A percentile compares a stretch with the other conserved stretches of the same genome.
These are phyloP conservation scores for Coemansia sp. DNA, from an alignment of 371 early-diverging fungal genomes.

Conservation along the genomic window DNA sequence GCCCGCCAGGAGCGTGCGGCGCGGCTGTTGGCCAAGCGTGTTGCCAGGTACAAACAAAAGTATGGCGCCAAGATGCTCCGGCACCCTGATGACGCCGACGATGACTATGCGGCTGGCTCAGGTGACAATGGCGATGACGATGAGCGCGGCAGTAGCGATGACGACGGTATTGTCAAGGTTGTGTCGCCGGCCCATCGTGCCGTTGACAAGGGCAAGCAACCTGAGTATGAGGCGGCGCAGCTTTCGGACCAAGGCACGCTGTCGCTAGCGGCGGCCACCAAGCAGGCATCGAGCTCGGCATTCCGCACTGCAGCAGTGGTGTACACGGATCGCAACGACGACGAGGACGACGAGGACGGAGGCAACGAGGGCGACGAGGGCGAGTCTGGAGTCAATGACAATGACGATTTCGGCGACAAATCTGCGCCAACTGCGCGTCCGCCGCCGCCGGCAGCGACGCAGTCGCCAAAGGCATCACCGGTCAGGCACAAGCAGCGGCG, in stretches of 20 bases:
- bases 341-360: no score
- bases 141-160: background rate
- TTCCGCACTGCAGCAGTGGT: constrained; percentile 33
- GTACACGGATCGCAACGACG: constrained; percentile 18
- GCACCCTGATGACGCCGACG: constrained; percentile 11
- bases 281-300: constrained; percentile 33
- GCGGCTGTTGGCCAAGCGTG: constrained; percentile 28
- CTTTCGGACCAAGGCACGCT: constrained; percentile 17
- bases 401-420: no score
- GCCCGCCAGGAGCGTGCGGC: constrained; percentile 29
- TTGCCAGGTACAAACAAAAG: constrained; percentile 33
- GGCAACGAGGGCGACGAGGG: no score
- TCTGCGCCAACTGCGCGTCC: background rate
- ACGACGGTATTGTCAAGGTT: background rate
- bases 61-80: constrained; percentile 24
- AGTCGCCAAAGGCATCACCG: background rate
- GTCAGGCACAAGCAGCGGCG: background rate
- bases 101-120: background rate
- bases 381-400: no score
- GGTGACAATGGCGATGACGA: background rate
- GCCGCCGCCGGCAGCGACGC: constrained; percentile 3
- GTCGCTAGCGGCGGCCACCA: constrained; percentile 27
- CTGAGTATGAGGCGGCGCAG: background rate
- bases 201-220: constrained; percentile 5
- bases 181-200: no score